Conservation (phyloP, 306 rosid species). For the Casuarina equisetifolia region DNA sequence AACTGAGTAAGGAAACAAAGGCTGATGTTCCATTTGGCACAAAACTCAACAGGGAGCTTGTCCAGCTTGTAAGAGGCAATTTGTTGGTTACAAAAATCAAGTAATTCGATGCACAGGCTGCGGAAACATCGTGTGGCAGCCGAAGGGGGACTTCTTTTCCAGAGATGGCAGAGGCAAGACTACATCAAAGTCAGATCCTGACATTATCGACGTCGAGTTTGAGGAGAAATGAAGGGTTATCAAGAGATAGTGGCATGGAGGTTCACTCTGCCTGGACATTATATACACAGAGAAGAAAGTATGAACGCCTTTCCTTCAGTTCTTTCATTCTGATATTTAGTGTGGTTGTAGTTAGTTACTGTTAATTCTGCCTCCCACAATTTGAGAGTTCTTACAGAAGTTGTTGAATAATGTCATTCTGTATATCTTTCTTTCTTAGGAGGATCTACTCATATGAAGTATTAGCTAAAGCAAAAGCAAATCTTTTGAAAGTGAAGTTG, state of each 20-base stretch:
- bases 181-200: constrained; percentile 62
- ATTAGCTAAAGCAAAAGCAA: no score
- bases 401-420: constrained; percentile 12
- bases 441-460: no score
- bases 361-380: constrained; percentile 14
- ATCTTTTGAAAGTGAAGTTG: no score
- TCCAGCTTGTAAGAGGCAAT: constrained; percentile 87
- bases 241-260: not conserved
- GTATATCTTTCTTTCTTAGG: not conserved
- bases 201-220: constrained; percentile 87
- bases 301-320: not conserved
- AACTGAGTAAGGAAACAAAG: not conserved
- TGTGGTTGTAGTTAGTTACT: not conserved
- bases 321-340: not conserved
- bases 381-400: constrained; percentile 2
- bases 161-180: constrained; percentile 45
- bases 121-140: constrained; percentile 97
- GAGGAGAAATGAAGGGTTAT: constrained; percentile 74
- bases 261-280: not conserved
- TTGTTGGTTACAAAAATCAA: constrained; percentile 83
- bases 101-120: constrained; percentile 70
- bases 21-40: constrained; percentile 14
- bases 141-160: constrained; percentile 68
- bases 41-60: constrained; percentile 67
- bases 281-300: constrained; percentile 13